A percentile compares a stretch with the other conserved stretches of the same genome.
Conservation (phyloP, 2,329 filamentous ascomycete genomes). For the Whalleya microplaca region DNA sequence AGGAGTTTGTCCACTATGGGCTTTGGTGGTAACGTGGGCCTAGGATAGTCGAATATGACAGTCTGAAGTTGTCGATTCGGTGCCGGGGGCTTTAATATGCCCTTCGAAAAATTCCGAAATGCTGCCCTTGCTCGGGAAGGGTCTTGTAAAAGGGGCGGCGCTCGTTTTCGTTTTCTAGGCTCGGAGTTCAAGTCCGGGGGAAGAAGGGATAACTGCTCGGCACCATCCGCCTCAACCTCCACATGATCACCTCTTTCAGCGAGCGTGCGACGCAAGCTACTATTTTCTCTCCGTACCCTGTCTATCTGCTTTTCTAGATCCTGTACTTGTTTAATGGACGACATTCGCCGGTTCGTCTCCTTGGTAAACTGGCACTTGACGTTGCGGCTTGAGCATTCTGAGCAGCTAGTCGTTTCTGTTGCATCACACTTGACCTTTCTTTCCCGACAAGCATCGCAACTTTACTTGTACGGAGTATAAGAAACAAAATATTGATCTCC, state of each 20-base stretch:
- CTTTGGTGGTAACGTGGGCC: constrained; percentile 72
- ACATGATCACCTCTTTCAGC: constrained; percentile 53
- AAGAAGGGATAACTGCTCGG: constrained; percentile 55
- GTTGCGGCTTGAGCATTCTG: constrained; percentile 93
- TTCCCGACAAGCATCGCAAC: constrained; percentile 95
- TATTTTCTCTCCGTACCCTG: constrained; percentile 78
- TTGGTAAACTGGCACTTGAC: constrained; percentile 99
- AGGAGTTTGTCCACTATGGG: constrained; percentile 73
- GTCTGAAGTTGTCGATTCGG: constrained; percentile 62
- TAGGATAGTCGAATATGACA: constrained; percentile 52
- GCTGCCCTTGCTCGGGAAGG: constrained; percentile 73
- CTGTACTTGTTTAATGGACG: constrained; percentile 98
- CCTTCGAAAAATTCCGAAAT: constrained; percentile 73
- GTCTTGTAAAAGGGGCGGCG: constrained; percentile 63
- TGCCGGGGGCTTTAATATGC: constrained; percentile 78
- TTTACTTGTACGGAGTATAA: constrained; percentile 25
- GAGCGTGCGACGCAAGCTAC: constrained; percentile 69
- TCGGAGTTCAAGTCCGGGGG: constrained; percentile 69
- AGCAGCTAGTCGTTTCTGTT: constrained; percentile 93
- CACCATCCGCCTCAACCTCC: constrained; percentile 52
- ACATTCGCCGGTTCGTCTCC: constrained; percentile 98
- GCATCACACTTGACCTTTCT: constrained; percentile 89
- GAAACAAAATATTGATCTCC: constrained; percentile 11
- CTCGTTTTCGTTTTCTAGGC: constrained; percentile 65
- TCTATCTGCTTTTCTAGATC: constrained; percentile 92